Evolutionary conservation across 352 stramenopile species (phyloP).

Genomic region (Globisporangium mamillatum): DNA sequence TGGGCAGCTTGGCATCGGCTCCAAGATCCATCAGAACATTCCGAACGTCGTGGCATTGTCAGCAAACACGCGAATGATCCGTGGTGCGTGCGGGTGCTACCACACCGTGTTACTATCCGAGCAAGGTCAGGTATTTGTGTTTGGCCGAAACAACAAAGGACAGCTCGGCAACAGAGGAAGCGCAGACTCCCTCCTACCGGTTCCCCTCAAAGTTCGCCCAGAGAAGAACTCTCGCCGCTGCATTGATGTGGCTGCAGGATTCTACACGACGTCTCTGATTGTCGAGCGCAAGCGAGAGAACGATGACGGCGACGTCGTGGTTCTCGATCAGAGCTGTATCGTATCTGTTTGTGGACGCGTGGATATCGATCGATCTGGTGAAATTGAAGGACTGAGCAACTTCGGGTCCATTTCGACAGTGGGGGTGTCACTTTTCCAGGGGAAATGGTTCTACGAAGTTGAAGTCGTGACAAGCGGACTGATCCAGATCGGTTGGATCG

Average conservation of each 20-base stretch:
- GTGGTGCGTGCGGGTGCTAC: conserved; percentile 82
- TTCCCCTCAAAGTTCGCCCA: conserved; percentile 78
- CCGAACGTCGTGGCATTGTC: conserved; percentile 69
- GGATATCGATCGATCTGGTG: conserved; percentile 82
- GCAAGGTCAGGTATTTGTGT: conserved; percentile 81
- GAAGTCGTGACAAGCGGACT: conserved; percentile 87
- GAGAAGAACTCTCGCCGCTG: conserved; percentile 77
- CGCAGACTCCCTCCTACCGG: conserved; percentile 74
- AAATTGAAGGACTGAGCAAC: conserved; percentile 87
- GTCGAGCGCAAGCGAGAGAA: conserved; percentile 84
- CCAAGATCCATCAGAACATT: conserved; percentile 80
- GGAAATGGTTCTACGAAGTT: conserved; percentile 95
- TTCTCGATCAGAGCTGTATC: conserved; percentile 67
- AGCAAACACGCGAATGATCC: conserved; percentile 64
- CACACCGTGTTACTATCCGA: conserved; percentile 84
- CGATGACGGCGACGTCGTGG: conserved; percentile 55
- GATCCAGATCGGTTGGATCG: conserved; percentile 93
- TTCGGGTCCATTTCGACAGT: conserved; percentile 84
- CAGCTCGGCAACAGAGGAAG: conserved; percentile 85
- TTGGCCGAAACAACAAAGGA: conserved; percentile 88
- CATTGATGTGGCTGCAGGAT: conserved; percentile 79
- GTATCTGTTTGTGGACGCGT: conserved; percentile 74
- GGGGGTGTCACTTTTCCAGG: conserved; percentile 66
- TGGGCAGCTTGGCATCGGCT: conserved; percentile 81
- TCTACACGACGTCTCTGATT: conserved; percentile 87